Evolutionary conservation across 441 rosid genomes (phyloP).

Genomic region (Populus tomentosa): DNA sequence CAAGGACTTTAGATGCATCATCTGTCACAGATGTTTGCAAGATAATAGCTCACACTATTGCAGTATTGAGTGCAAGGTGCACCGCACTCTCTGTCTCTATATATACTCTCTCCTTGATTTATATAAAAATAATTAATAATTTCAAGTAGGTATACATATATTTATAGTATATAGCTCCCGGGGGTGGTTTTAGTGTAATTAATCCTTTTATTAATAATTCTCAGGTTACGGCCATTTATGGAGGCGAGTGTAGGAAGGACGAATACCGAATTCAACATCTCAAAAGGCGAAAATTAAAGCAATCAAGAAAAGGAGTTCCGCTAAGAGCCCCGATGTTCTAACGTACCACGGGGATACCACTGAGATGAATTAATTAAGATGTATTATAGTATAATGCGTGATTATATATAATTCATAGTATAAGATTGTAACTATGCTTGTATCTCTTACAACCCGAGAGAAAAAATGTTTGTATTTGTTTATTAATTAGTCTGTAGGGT

Average conservation of each 20-base stretch:
- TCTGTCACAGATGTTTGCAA: background rate
- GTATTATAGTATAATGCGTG: too few species aligned
- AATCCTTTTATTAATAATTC: background rate
- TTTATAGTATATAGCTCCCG: too few species aligned
- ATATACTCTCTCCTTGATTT: background rate
- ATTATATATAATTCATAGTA: too few species aligned
- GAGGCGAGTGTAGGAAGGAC: background rate
- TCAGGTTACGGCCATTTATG: slow-evolving; percentile 3
- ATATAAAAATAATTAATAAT: background rate
- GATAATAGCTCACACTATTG: background rate
- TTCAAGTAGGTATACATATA: too few species aligned
- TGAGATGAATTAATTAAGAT: too few species aligned
- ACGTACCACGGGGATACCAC: too few species aligned
- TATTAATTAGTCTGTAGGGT: too few species aligned
- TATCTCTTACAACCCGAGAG: too few species aligned
- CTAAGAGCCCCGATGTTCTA: slow-evolving; percentile 2
- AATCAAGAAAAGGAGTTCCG: slow-evolving; percentile 4
- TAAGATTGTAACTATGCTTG: too few species aligned
- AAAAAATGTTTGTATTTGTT: too few species aligned
- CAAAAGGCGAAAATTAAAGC: background rate
- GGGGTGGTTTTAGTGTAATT: too few species aligned
- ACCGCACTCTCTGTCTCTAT: background rate
- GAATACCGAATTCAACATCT: background rate
- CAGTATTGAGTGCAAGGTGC: slow-evolving; percentile 3
- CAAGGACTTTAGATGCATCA: background rate